Conservation (phyloP, 23 red algal genomes). For the Porphyridium purpureum region DNA sequence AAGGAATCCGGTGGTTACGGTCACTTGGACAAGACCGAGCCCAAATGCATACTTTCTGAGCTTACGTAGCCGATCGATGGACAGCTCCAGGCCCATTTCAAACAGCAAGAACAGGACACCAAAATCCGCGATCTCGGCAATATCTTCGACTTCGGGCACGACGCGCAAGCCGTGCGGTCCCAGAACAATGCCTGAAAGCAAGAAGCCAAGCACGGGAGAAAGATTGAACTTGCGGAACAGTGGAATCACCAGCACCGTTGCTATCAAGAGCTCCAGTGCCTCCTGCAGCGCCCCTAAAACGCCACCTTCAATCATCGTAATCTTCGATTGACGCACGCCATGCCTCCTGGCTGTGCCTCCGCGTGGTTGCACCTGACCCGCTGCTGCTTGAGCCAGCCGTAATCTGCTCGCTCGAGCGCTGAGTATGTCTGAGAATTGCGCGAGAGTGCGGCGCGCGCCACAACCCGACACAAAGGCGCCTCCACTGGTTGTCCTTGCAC, state of each 20-base stretch:
- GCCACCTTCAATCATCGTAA: conserved; percentile 13
- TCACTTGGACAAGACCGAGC: conserved; percentile 57
- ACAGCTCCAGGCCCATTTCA: conserved; percentile 93
- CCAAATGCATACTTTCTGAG: conserved; percentile 82
- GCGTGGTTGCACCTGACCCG: too few relatives aligned
- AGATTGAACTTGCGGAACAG: conserved; percentile 71
- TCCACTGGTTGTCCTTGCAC: too few relatives aligned
- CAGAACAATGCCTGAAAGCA: conserved; percentile 54
- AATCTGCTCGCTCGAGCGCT: too few relatives aligned
- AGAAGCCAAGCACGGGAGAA: conserved; percentile 79
- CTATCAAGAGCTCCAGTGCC: conserved; percentile 56
- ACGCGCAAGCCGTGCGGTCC: conserved; percentile 73
- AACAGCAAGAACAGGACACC: conserved; percentile 94
- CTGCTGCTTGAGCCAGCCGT: too few relatives aligned
- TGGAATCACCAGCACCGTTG: conserved; percentile 77
- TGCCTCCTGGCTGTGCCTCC: too few relatives aligned
- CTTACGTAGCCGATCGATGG: conserved; percentile 60
- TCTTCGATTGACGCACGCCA: too few relatives aligned
- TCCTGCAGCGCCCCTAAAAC: conserved; percentile 50
- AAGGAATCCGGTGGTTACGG: conserved; percentile 28
- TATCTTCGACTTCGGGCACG: conserved; percentile 80
- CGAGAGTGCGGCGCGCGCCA: too few relatives aligned
- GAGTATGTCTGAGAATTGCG: too few relatives aligned
- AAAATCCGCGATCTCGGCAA: conserved; percentile 61
- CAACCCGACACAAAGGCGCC: too few relatives aligned